Conservation (phyloP, 2,329 filamentous ascomycete species). For the Coleophoma eucalyptorum region DNA sequence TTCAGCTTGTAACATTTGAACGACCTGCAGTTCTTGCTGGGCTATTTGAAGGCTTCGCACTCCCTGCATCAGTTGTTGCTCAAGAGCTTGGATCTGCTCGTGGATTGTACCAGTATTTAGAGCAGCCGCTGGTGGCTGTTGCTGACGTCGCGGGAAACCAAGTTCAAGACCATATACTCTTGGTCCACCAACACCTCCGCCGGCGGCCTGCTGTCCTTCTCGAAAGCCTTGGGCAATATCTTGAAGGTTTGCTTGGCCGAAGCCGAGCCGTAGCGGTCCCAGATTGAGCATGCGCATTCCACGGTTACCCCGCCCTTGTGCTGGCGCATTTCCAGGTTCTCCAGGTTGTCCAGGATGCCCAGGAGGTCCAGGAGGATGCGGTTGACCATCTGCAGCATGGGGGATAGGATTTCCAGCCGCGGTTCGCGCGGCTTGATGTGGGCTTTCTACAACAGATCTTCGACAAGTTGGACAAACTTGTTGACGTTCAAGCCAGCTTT, state of each 20-base stretch:
- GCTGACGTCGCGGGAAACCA: constrained; percentile 23
- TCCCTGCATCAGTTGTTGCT: constrained; percentile 66
- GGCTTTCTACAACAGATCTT: constrained; percentile 64
- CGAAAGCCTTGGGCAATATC: constrained; percentile 65
- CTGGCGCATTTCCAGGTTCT: constrained; percentile 30
- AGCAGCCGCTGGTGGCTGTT: constrained; percentile 8
- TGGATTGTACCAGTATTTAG: constrained; percentile 39
- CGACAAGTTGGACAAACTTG: constrained; percentile 96
- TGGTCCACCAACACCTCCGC: constrained; percentile 15
- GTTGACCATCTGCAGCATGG: constrained; percentile 22
- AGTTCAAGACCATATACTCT: constrained; percentile 29
- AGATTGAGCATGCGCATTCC: constrained; percentile 65
- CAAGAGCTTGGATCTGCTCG: constrained; percentile 59
- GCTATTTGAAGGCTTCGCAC: constrained; percentile 58
- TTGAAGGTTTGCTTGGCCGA: constrained; percentile 61
- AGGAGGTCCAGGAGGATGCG: constrained; percentile 30
- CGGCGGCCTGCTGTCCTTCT: constrained; percentile 29
- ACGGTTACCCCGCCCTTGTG: constrained; percentile 24
- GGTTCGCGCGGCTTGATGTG: constrained; percentile 26
- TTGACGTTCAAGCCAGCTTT: constrained; percentile 95
- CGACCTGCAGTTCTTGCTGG: constrained; percentile 63
- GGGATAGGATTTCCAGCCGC: constrained; percentile 21
- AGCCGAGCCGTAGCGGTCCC: constrained; percentile 71
- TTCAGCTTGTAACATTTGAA: constrained; percentile 66
- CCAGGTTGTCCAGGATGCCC: constrained; percentile 30